Conservation (phyloP, 257 asterid genomes). For the Penstemon davidsonii region DNA sequence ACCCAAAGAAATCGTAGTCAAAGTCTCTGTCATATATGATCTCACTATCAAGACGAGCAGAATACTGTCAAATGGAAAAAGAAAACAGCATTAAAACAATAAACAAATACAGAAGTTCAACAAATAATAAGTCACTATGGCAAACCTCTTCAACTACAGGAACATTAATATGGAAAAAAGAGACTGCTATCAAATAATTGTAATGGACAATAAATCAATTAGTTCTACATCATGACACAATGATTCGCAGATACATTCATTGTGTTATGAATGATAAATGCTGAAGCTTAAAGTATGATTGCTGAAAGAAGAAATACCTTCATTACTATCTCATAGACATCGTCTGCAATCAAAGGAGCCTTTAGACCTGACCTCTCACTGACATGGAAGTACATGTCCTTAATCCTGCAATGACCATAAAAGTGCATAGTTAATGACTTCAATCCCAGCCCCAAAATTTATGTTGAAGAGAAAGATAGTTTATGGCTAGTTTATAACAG, state of each 20-base stretch:
- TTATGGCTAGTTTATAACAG: no score
- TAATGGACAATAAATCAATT: no score
- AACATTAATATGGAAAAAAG: not conserved
- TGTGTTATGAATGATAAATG: not conserved
- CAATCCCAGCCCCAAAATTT: no score
- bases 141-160: no score
- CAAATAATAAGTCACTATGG: not conserved
- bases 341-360: constrained; percentile 89
- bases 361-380: constrained; percentile 78
- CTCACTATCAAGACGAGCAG: constrained; percentile 87
- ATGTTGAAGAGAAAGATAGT: not conserved
- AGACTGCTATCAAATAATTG: not conserved
- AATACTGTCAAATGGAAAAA: constrained; percentile 47
- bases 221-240: not conserved
- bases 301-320: constrained; percentile 45
- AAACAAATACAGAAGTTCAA: not conserved
- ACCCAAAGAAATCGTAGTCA: constrained; percentile 93
- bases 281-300: not conserved
- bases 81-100: constrained; percentile 3
- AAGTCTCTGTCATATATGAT: constrained; percentile 92
- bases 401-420: constrained; percentile 47
- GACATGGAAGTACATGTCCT: constrained; percentile 81
- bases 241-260: no score
- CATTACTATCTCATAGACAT: constrained; percentile 77
- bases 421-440: not conserved